Conservation (phyloP, 1,284 basidiomycete species). For the Pisolithus thermaeus region DNA sequence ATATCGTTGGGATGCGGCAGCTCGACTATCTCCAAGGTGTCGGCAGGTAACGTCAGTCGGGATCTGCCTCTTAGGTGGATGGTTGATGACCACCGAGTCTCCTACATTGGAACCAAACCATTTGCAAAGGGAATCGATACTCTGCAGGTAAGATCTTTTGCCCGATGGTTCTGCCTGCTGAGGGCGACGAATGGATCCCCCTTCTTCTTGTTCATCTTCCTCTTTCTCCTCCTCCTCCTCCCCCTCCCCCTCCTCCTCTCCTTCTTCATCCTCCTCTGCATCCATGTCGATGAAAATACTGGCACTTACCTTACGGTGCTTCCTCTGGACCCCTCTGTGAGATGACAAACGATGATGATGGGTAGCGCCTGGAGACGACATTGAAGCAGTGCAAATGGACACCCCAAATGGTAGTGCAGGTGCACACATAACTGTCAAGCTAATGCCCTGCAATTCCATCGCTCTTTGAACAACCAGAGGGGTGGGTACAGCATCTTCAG, state of each 20-base stretch:
- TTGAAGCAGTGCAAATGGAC: background rate
- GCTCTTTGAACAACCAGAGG: too few species aligned
- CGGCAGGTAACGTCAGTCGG: background rate
- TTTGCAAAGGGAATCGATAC: background rate
- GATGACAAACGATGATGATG: background rate
- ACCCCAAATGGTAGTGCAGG: background rate
- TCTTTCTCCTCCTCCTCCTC: background rate
- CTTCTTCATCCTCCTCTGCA: background rate
- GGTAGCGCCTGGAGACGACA: background rate
- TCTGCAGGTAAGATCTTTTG: background rate
- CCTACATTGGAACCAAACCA: background rate
- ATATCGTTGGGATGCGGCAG: slow-evolving; percentile 1
- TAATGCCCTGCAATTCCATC: background rate
- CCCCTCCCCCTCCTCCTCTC: background rate
- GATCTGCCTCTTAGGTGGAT: background rate
- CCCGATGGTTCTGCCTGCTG: background rate
- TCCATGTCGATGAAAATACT: background rate
- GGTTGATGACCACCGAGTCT: background rate
- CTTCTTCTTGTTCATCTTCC: background rate
- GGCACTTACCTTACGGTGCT: background rate
- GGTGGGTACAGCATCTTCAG: too few species aligned
- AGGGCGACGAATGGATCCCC: background rate
- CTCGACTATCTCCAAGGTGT: background rate
- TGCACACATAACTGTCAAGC: background rate
- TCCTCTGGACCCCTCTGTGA: background rate